These are phyloP conservation scores for Ambrosia trifida DNA, from an alignment of 129 eudicot genomes.

Conservation along the genomic window DNA sequence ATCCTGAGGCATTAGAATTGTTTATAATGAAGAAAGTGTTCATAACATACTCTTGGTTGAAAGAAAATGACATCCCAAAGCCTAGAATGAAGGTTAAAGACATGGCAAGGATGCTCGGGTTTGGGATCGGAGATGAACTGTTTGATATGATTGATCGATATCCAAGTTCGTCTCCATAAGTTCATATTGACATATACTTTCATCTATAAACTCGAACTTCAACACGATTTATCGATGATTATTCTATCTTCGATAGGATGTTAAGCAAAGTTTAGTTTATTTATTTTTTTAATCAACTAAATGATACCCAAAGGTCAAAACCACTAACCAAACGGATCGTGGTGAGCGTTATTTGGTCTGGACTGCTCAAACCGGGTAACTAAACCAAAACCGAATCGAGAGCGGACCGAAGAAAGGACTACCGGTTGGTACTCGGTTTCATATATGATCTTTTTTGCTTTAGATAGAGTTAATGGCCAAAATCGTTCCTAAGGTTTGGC, in stretches of 20 bases:
- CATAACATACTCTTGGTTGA: slow-evolving; percentile 78
- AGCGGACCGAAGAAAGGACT: too few species aligned
- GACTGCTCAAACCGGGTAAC: too few species aligned
- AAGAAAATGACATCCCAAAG: slow-evolving; percentile 66
- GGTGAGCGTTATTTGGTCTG: too few species aligned
- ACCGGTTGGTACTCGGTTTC: too few species aligned
- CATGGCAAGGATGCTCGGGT: slow-evolving; percentile 98
- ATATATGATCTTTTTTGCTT: too few species aligned
- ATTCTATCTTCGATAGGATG: neutral
- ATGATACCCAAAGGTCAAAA: neutral
- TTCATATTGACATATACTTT: neutral
- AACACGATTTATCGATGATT: neutral
- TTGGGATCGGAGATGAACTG: slow-evolving; percentile 89
- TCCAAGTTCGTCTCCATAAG: slow-evolving; percentile 24
- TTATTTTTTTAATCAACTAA: neutral
- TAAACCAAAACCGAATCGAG: too few species aligned
- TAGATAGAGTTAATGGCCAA: too few species aligned
- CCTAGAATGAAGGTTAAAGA: slow-evolving; percentile 75
- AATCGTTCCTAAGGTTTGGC: too few species aligned
- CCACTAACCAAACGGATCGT: too few species aligned
- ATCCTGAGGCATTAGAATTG: slow-evolving; percentile 92
- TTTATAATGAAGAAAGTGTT: slow-evolving; percentile 86
- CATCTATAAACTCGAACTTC: neutral
- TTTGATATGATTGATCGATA: slow-evolving; percentile 71
- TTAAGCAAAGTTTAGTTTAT: neutral